phyloP scores from a whole-genome alignment of 78 protist species.

The Emiliania huxleyi region DNA sequence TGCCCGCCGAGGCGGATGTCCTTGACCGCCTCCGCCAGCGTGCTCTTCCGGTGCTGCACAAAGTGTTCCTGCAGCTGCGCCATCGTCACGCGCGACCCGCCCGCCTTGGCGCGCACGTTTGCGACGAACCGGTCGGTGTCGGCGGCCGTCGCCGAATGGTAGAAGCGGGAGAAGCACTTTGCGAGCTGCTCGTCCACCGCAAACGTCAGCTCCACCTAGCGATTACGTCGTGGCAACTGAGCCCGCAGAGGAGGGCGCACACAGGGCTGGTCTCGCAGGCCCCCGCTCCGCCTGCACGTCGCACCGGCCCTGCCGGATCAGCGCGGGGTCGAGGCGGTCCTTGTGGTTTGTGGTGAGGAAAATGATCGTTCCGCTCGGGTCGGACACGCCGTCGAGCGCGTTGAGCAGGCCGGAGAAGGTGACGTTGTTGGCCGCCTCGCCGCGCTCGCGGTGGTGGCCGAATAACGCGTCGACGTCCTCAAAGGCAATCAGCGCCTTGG shows the following conservation, averaged over 20 bases:
- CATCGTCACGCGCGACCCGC: not conserved
- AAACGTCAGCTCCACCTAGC: not conserved
- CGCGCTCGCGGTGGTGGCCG: not conserved
- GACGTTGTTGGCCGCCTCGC: not conserved
- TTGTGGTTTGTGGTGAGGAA: conserved; percentile 49
- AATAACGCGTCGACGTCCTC: conserved; percentile 56
- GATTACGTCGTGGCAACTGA: too few relatives aligned
- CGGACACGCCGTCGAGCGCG: conserved; percentile 52
- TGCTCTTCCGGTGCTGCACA: not conserved
- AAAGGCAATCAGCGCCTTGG: conserved; percentile 8
- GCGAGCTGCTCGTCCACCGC: not conserved
- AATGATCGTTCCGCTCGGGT: conserved; percentile 14
- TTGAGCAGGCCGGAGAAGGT: conserved; percentile 56
- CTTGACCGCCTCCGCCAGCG: not conserved
- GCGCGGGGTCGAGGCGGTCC: conserved; percentile 46
- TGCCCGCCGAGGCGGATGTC: too few relatives aligned
- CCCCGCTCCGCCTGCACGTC: conserved; percentile 10
- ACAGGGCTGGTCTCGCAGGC: too few relatives aligned
- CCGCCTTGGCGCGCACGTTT: too few relatives aligned
- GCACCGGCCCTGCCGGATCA: conserved; percentile 44
- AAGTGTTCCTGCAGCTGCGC: conserved; percentile 20
- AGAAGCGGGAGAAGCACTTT: conserved; percentile 32
- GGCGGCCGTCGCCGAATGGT: not conserved
- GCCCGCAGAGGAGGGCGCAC: too few relatives aligned
- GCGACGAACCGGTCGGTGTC: not conserved